Evolutionary conservation across 768 basidiomycete genomes (phyloP), one percentile per base, ranked within the genome.

Genomic region (Boletus speciosus): DNA sequence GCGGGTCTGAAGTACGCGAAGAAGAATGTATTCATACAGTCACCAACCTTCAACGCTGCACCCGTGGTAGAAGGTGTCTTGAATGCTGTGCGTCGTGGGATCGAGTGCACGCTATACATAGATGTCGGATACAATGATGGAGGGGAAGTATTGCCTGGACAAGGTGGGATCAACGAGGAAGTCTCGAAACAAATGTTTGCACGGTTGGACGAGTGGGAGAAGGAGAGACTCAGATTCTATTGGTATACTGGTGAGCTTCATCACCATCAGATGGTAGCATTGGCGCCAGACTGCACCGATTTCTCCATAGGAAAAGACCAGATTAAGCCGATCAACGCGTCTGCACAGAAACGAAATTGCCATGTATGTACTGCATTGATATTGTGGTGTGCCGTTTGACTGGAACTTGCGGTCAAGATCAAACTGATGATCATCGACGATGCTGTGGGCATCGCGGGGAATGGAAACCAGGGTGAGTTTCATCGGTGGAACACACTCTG

Each of bases 141-240:
- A 70, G 82, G 82, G 48, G 85, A 86, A 65, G 78, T 78, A 38
- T 73, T 86, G 36, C 85, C 85, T 1, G 79, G 79, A 60, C 85
- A 86, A 66, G 86, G 86, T 10, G 87, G 87, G 2, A 88, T 81
- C 35, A 89, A 89, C 65, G 84, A 86, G 57, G 77, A 85, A 67
- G 84, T 89, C 19, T 80, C 79, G 15, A 74, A 80, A 56, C 71
- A 73, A 36, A 78, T 89, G 73, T 88, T 79, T 68, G 76, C 73
- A 21, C 69, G 68, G 45, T 74, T 88, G 16, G 69, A 72, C 4
- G 70, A 71, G 27, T 74, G 75, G 37, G 72, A 74, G 41, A 73
- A 80, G 62, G 65, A 80, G 57, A 76, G 69, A 39, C 70, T 81
- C 19, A 70, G 74, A 56, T 77, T 83, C 57, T 78, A 80, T 68